Conservation (phyloP, 129 eudicot species). For the Escallonia herrerae region DNA sequence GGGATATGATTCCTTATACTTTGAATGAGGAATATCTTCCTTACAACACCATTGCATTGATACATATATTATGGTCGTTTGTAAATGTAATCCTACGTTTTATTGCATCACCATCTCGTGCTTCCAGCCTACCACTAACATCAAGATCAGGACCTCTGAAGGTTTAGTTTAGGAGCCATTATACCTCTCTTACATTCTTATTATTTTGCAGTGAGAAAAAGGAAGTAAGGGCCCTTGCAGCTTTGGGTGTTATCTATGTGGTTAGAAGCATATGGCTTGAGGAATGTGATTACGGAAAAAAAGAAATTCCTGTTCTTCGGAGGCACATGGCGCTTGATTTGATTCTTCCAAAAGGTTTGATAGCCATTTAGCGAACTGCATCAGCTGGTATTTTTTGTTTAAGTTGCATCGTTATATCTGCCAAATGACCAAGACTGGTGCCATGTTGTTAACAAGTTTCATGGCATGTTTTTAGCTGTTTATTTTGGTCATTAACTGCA, state of each 20-base stretch:
- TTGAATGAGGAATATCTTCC: not conserved
- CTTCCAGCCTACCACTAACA: not conserved
- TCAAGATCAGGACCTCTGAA: not conserved
- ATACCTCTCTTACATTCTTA: conserved; percentile 12
- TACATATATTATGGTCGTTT: not conserved
- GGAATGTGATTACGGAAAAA: conserved; percentile 73
- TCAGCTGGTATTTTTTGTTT: not conserved
- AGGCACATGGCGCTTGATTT: conserved; percentile 85
- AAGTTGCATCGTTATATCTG: not conserved
- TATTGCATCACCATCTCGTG: not conserved
- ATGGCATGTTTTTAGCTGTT: not conserved
- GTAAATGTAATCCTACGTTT: not conserved
- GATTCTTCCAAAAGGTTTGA: conserved; percentile 78
- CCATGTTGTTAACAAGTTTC: conserved; percentile 1
- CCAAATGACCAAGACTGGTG: not conserved
- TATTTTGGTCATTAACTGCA: conserved; percentile 14
- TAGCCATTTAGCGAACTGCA: conserved; percentile 1
- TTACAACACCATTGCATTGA: not conserved
- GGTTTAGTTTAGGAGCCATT: not conserved
- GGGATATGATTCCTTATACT: not conserved
- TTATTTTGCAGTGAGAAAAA: conserved; percentile 68
- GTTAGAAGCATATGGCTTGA: conserved; percentile 79
- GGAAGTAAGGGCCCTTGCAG: conserved; percentile 78
- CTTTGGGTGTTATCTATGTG: conserved; percentile 71
- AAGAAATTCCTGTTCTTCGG: conserved; percentile 65